Evolutionary conservation across 2,329 filamentous ascomycete genomes (phyloP).

Genomic region (Aspergillus nomiae): DNA sequence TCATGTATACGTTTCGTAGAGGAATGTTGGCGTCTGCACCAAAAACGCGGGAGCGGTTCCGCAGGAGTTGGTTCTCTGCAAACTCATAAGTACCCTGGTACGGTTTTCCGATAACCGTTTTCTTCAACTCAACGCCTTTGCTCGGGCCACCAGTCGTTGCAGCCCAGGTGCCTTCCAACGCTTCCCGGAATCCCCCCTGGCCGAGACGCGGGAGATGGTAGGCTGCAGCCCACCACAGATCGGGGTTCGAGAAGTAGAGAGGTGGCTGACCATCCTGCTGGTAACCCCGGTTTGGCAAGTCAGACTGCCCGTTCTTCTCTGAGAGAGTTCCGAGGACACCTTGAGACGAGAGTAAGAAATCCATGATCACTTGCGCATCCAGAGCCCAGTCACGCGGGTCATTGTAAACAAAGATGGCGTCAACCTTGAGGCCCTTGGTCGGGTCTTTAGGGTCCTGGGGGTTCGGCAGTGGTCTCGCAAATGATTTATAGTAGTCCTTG

Average conservation of each 20-base stretch:
- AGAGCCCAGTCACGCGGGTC: slow-evolving; percentile 96
- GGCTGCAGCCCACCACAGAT: slow-evolving; percentile 83
- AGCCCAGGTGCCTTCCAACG: slow-evolving; percentile 77
- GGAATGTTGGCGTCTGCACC: slow-evolving; percentile 40
- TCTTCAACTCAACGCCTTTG: slow-evolving; percentile 59
- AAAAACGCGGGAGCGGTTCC: slow-evolving; percentile 58
- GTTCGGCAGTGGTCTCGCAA: slow-evolving; percentile 40
- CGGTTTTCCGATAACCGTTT: slow-evolving; percentile 81
- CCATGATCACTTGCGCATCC: slow-evolving; percentile 80
- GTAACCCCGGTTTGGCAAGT: slow-evolving; percentile 74
- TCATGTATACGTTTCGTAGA: slow-evolving; percentile 85
- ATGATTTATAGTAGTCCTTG: slow-evolving; percentile 60
- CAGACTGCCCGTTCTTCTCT: slow-evolving; percentile 64
- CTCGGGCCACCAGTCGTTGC: slow-evolving; percentile 64
- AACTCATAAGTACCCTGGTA: slow-evolving; percentile 75
- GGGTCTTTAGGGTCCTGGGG: slow-evolving; percentile 44
- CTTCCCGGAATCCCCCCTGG: slow-evolving; percentile 85
- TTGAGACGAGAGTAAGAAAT: slow-evolving; percentile 75
- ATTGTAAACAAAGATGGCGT: slow-evolving; percentile 91
- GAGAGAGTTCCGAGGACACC: slow-evolving; percentile 83
- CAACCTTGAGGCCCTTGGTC: slow-evolving; percentile 68
- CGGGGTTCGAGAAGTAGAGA: slow-evolving; percentile 86
- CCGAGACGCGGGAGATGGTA: slow-evolving; percentile 86
- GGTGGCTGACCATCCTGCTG: slow-evolving; percentile 78
- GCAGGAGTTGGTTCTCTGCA: slow-evolving; percentile 72